These are phyloP conservation scores for Fusarium acutatum DNA, from an alignment of 2,329 filamentous ascomycete species.

Conservation along the genomic window DNA sequence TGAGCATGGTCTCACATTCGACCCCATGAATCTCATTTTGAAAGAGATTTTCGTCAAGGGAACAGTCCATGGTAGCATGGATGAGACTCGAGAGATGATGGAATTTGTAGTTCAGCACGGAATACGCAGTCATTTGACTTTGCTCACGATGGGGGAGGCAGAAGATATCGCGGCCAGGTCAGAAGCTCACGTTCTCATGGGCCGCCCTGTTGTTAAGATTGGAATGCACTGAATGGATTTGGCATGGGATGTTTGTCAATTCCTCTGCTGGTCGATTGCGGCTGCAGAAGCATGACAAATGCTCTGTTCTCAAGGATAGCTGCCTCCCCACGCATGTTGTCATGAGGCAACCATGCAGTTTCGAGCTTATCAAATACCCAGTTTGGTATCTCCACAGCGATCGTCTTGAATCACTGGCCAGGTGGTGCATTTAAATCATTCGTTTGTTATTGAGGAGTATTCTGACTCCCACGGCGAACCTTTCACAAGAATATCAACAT, in stretches of 20 bases:
- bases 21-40: slow-evolving; percentile 25
- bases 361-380: background rate
- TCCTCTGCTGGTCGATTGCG: background rate
- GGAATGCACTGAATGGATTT: background rate
- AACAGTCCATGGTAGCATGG: slow-evolving; percentile 22
- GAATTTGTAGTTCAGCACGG: slow-evolving; percentile 13
- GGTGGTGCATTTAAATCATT: background rate
- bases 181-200: background rate
- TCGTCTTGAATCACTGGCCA: background rate
- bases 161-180: slow-evolving; percentile 10
- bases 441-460: slow-evolving; percentile 7
- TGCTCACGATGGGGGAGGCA: slow-evolving; percentile 22
- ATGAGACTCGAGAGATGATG: slow-evolving; percentile 23
- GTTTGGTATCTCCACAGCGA: background rate
- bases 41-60: slow-evolving; percentile 26
- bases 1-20: slow-evolving; percentile 23
- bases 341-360: background rate
- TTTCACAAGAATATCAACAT: slow-evolving; percentile 2
- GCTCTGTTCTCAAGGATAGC: background rate
- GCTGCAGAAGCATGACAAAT: background rate
- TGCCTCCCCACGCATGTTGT: background rate
- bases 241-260: background rate
- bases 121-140: slow-evolving; percentile 16
- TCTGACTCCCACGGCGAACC: background rate
- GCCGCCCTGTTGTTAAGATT: slow-evolving; percentile 20